Evolutionary conservation across 352 stramenopile genomes (phyloP).

Genomic region (Globisporangium polare): DNA sequence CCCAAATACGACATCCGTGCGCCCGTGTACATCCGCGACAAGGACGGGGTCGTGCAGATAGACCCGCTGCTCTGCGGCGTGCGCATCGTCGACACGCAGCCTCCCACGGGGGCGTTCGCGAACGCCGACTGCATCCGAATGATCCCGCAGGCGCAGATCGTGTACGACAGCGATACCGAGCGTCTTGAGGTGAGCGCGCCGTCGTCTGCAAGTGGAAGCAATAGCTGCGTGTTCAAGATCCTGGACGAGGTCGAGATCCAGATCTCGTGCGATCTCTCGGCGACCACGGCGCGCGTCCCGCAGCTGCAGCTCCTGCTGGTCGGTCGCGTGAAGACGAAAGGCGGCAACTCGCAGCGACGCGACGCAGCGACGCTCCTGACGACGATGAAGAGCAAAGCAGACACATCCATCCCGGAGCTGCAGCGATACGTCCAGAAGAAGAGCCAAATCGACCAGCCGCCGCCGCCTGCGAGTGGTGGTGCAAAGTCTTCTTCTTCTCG

Average conservation of each 20-base stretch:
- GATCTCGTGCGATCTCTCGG: conserved; percentile 70
- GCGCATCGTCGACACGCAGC: conserved; percentile 53
- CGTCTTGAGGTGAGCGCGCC: conserved; percentile 29
- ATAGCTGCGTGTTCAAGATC: conserved; percentile 49
- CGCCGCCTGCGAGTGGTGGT: neutral
- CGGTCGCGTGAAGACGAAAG: conserved; percentile 36
- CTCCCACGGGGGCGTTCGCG: conserved; percentile 61
- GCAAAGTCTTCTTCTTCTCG: neutral
- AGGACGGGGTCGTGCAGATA: conserved; percentile 81
- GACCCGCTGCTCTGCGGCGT: conserved; percentile 70
- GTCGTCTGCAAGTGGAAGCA: neutral
- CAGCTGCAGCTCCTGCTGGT: conserved; percentile 70
- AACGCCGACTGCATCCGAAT: conserved; percentile 48
- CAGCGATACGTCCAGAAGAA: conserved; percentile 67
- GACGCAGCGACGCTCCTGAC: conserved; percentile 18
- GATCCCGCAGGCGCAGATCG: conserved; percentile 51
- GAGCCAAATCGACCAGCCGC: conserved; percentile 15
- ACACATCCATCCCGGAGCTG: conserved; percentile 50
- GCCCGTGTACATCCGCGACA: conserved; percentile 90
- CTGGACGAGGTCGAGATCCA: conserved; percentile 78
- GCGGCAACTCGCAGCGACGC: conserved; percentile 17
- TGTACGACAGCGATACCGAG: conserved; percentile 25
- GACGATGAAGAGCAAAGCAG: conserved; percentile 23
- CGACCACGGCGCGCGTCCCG: conserved; percentile 68
- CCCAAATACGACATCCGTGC: conserved; percentile 90